phyloP scores from a whole-genome alignment of 164 flowering plant species.

The Saururus chinensis region DNA sequence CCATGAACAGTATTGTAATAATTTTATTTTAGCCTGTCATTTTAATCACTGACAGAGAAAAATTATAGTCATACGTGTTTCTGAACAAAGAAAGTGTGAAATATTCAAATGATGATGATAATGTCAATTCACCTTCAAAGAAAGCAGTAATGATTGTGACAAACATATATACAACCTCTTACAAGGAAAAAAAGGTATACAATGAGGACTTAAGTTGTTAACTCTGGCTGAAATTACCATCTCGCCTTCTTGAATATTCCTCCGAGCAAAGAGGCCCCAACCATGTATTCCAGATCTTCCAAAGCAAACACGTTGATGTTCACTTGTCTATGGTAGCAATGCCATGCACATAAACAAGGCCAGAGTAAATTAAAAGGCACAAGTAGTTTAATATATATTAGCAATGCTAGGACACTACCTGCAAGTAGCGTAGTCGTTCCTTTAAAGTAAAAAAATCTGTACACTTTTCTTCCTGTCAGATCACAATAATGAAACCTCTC shows the following conservation, averaged over 20 bases:
- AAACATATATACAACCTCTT: not conserved
- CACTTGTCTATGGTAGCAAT: constrained; percentile 50
- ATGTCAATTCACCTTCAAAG: no score
- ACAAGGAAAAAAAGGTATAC: not conserved
- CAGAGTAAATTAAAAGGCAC: not conserved
- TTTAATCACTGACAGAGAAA: no score
- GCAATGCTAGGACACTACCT: constrained; percentile 30
- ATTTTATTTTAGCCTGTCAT: no score
- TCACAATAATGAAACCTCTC: constrained; percentile 1
- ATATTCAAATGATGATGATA: no score
- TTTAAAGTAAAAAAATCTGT: constrained; percentile 64
- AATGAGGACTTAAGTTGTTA: no score
- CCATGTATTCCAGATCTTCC: constrained; percentile 98
- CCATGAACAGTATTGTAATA: no score
- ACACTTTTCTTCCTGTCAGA: constrained; percentile 48
- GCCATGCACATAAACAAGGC: constrained; percentile 8
- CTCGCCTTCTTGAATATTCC: constrained; percentile 88
- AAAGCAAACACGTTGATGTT: constrained; percentile 70
- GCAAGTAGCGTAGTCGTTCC: constrained; percentile 71
- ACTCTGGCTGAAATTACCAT: constrained; percentile 41
- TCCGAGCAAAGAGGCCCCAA: constrained; percentile 96
- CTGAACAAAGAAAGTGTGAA: no score
- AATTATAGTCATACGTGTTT: no score
- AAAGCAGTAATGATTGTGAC: not conserved
- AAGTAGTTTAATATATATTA: constrained; percentile 3